Evolutionary conservation across 1,284 basidiomycete genomes (phyloP), one percentile per base, ranked within the genome.

Genomic region (Tremellales sp.): DNA sequence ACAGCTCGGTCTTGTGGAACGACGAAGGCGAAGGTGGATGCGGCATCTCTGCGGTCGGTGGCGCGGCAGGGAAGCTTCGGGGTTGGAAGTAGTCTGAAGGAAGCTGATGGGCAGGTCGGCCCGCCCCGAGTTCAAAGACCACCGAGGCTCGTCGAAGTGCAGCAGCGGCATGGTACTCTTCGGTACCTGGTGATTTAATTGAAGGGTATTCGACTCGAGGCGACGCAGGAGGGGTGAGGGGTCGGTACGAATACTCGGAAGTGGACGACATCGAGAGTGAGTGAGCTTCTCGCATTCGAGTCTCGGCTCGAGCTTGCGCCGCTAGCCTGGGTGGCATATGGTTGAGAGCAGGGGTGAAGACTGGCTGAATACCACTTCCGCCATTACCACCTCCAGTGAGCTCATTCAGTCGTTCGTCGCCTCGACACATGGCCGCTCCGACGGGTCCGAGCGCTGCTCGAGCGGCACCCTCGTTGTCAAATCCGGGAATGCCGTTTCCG

Each of bases 401-500:
- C 23, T 40, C 39, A 24, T 17, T 36, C 33, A 36, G 19, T 15
- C 33, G 15, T 17, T 36, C 33, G 13, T 36, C 33, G 15, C 33
- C 33, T 17, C 33, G 15, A 36, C 19, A 24, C 39, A 24, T 40
- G 19, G 50, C 52, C 8, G 51, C 58, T 24, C 55, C 55, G 13
- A 57, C 33, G 21, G 43, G 51, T 19, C 62, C 64, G 40, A 64
- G 58, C 40, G 57, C 48, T 25, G 53, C 51, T 60, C 67, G 67
- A 33, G 61, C 52, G 22, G 54, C 49, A 37, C 68, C 68, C 0
- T 36, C 33, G 19, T 36, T 36, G 19, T 36, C 33, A 17, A 36
- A 36, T 5, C 33, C 33, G 4, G 70, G 70, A 23, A 72, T 70
- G n/a, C 70, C 68, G 41, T 65, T 67, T 1, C 70, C 70, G 15